phyloP scores from a whole-genome alignment of 2,329 filamentous ascomycete genomes.

The Calonectria pteridis region DNA sequence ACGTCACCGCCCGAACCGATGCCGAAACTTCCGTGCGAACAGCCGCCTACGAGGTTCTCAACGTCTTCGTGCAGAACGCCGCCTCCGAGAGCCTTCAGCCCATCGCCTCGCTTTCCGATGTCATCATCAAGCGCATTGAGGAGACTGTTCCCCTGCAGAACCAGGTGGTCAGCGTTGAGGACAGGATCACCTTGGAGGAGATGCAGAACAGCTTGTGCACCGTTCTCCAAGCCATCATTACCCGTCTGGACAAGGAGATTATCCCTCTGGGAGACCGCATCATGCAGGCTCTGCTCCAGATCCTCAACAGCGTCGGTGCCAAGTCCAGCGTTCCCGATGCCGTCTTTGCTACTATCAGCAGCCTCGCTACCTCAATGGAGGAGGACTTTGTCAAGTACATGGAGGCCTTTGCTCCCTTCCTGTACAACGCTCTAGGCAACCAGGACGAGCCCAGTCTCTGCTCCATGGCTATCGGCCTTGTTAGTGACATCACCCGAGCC shows the following conservation, averaged over 20 bases:
- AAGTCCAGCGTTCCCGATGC: constrained; percentile 97
- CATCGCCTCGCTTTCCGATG: constrained; percentile 85
- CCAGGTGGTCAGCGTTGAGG: constrained; percentile 96
- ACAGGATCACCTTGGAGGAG: constrained; percentile 94
- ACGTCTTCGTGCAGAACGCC: constrained; percentile 91
- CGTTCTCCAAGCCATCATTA: constrained; percentile 91
- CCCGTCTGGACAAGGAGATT: constrained; percentile 91
- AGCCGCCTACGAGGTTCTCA: constrained; percentile 96
- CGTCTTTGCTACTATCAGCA: constrained; percentile 91
- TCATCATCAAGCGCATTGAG: constrained; percentile 91
- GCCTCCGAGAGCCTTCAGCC: constrained; percentile 86
- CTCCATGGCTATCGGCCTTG: constrained; percentile 96
- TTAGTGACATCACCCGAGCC: constrained; percentile 95
- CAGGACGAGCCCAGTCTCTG: constrained; percentile 95
- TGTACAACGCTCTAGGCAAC: constrained; percentile 94
- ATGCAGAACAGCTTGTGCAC: constrained; percentile 97
- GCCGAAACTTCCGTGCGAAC: constrained; percentile 91
- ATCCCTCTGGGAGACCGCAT: constrained; percentile 91
- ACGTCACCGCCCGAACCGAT: constrained; percentile 85
- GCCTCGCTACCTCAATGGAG: constrained; percentile 91
- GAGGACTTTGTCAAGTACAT: constrained; percentile 97
- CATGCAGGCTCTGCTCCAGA: constrained; percentile 88
- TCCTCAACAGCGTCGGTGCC: constrained; percentile 80
- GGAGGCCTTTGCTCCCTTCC: constrained; percentile 91
- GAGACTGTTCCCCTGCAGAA: constrained; percentile 89